Base-by-base conservation (phyloP, 2,329 filamentous ascomycete genomes). In the Thermomyces lanuginosus region DNA sequence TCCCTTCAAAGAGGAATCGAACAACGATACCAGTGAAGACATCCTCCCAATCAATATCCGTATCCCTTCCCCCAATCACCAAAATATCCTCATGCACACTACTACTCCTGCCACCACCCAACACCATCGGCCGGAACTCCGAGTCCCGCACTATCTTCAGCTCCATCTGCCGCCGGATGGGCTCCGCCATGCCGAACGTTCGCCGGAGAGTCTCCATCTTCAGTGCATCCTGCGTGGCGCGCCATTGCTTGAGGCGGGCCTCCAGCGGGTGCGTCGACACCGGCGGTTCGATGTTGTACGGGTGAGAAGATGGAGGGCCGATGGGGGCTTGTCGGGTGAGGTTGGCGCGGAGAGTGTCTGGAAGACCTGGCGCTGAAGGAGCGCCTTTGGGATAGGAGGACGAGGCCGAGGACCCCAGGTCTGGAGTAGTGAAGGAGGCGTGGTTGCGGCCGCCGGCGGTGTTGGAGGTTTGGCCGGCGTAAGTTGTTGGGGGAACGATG, bases 141-240 rank as follows among this genome's bases (percentile, higher is more conserved):
- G 81, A 76, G 34, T 76, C 72, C 35, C 71, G 62, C 10, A 80
- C 74, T 49, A 92, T 86, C 69, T 82, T 80, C 52, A 92, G 66
- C 64, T 98, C 89, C 89, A 98, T 93, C 35, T 76, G 80, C 29
- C 86, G 72, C 31, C 83, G 73, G 44, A 95, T 73, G 3, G 89
- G 89, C 67, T 95, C 89, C 14, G 79, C 81, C 44, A 93, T 76
- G 38, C 89, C 89, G 54, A 83, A 95, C 24, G 81, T 75, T 39
- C 82, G 78, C 38, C 82, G 74, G 44, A 95, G 69, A 27, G 73
- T 67, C 59, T 84, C 74, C 79, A 92, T 89, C 58, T 91, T 89
- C 50, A 92, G 58, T 17, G 63, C 54, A 44, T 92, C 77, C 59
- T 93, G 86, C 21, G 84, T 92, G 32, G 75, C 65, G 56, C 86